phyloP scores from a whole-genome alignment of 106 monocot species.

The Apostasia ramifera region DNA sequence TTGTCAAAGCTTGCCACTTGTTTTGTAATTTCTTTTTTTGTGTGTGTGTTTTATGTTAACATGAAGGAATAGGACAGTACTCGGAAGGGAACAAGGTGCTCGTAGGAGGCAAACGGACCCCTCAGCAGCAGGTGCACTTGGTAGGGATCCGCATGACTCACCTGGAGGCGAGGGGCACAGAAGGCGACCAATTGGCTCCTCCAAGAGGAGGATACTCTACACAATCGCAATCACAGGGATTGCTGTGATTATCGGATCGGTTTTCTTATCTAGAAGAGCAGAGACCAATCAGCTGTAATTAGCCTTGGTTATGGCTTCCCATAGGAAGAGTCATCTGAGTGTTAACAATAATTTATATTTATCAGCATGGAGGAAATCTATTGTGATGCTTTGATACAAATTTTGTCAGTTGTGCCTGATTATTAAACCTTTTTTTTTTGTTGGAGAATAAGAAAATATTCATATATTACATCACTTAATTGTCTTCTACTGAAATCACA shows the following conservation, averaged over 20 bases:
- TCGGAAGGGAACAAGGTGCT: slow-evolving; percentile 26
- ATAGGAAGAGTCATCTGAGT: too few relatives aligned
- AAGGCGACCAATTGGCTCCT: slow-evolving; percentile 19
- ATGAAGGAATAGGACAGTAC: slow-evolving; percentile 15
- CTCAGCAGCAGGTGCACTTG: neutral
- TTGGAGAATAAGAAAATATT: too few relatives aligned
- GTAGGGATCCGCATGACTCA: neutral
- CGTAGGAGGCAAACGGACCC: slow-evolving; percentile 6
- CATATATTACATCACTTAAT: too few relatives aligned
- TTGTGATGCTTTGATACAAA: too few relatives aligned
- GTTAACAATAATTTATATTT: too few relatives aligned
- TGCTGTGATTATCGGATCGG: slow-evolving; percentile 58
- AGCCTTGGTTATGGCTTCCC: too few relatives aligned
- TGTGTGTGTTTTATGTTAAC: neutral
- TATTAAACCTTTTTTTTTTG: too few relatives aligned
- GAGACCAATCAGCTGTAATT: slow-evolving; percentile 11
- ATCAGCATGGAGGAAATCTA: too few relatives aligned
- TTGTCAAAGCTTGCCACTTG: too few relatives aligned
- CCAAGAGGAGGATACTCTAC: slow-evolving; percentile 33
- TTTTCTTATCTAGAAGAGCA: slow-evolving; percentile 46
- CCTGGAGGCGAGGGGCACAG: slow-evolving; percentile 17
- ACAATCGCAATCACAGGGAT: slow-evolving; percentile 63
- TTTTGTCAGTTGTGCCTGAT: too few relatives aligned
- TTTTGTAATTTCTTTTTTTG: neutral
- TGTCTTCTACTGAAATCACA: too few relatives aligned